Conservation (phyloP, 129 eudicot genomes). For the Glebionis coronaria region DNA sequence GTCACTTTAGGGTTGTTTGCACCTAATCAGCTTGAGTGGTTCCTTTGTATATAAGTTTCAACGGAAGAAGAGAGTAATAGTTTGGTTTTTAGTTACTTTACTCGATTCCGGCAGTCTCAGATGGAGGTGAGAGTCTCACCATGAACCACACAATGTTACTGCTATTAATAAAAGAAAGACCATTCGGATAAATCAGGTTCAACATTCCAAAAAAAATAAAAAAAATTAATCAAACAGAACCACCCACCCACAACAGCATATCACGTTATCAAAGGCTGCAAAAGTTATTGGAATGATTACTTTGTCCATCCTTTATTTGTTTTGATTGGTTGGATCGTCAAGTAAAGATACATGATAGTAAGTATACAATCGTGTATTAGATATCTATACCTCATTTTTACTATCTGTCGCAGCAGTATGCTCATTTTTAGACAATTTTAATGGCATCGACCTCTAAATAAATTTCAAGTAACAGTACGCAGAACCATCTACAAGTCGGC, state of each 20-base stretch:
- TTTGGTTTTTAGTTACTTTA: too few relatives aligned
- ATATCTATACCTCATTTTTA: conserved; percentile 5
- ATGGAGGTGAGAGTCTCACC: too few relatives aligned
- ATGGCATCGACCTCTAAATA: not conserved
- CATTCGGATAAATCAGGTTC: not conserved
- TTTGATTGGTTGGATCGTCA: not conserved
- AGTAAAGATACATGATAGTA: not conserved
- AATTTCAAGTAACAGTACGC: not conserved
- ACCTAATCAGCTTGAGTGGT: too few relatives aligned
- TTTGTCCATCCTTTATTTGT: not conserved
- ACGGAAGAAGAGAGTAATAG: too few relatives aligned
- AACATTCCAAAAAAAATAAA: not conserved
- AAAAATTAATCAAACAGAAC: not conserved
- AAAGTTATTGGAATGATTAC: not conserved
- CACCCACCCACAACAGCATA: not conserved
- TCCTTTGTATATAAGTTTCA: too few relatives aligned
- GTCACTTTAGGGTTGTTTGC: too few relatives aligned
- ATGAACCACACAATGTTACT: too few relatives aligned
- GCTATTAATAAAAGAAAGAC: too few relatives aligned
- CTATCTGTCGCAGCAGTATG: not conserved
- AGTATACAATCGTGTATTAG: too few relatives aligned
- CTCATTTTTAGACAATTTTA: conserved; percentile 3
- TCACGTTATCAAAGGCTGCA: not conserved
- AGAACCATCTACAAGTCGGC: conserved; percentile 7
- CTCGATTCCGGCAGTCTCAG: too few relatives aligned